Base-by-base conservation (phyloP, 352 stramenopile genomes). In the Phytophthora hybrid region DNA sequence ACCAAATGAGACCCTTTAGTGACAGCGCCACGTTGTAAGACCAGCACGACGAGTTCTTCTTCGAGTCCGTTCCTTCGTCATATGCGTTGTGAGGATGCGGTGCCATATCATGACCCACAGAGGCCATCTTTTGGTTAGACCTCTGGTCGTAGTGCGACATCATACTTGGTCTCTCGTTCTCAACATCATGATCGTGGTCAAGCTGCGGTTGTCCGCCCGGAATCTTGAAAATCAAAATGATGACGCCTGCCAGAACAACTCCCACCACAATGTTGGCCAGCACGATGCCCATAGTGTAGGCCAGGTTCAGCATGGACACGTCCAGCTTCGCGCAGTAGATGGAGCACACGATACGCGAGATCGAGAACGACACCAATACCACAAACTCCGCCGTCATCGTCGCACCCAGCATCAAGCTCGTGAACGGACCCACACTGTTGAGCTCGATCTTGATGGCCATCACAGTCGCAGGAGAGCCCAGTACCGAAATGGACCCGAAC, bases 321-420 rank as follows among this genome's bases (percentile, higher is more conserved):
- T 88, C 72, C 37, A 91, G 61, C 55, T 93, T 78, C 13, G 83
- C 81, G 57, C 85, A 93, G 75, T 90, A 84, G 23, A 90, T 80
- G 6, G 85, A 87, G 26, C 77, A 87, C 29, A 90, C 72, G n/a
- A 92, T 88, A 37, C 85, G 81, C 31, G 85, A 78, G 26, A 92
- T 60, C 2, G 85, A 92, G 62, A 92, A 92, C 3, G 81, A 89
- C 5, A 92, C 61, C n/a, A 92, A 69, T 53, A 92, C 85, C 26
- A 92, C 73, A 41, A 92, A 92, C 66, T 92, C 85, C 26, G 85
- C 81, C 6, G 73, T 84, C 85, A 92, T 92, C 10, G 83, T 91
- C 26, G 83, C 77, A 18, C 85, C 85, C 3, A 92, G 76, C 85
- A 92, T 92, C 58, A 92, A 67, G 63, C 85, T 91, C 10, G 85